These are phyloP conservation scores for Pseudogymnoascus sp. DNA, from an alignment of 2,329 filamentous ascomycete genomes.

Conservation along the genomic window DNA sequence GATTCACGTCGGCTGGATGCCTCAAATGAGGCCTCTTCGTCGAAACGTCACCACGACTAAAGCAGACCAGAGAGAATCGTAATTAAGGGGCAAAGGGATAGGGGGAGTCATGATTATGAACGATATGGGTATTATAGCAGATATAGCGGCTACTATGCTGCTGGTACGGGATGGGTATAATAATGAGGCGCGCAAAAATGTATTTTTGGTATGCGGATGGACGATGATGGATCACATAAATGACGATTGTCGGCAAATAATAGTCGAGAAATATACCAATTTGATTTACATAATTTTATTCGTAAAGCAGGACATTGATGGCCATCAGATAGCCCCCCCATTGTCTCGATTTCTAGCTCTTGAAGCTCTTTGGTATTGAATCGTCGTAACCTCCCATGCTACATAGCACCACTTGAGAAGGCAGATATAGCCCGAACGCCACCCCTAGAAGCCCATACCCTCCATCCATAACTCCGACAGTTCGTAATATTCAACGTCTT, in stretches of 20 bases:
- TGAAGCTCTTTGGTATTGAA: not conserved
- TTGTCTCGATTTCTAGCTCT: not conserved
- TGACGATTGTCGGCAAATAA: not conserved
- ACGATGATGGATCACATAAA: not conserved
- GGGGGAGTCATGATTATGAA: not conserved
- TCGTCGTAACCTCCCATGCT: no score
- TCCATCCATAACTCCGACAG: not conserved
- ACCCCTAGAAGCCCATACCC: not conserved
- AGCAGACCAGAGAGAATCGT: not conserved
- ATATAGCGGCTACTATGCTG: not conserved
- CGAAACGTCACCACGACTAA: not conserved
- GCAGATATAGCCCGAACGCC: not conserved
- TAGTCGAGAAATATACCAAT: slow-evolving; percentile 3
- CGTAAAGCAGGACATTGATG: not conserved
- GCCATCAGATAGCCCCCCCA: not conserved
- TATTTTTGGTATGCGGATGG: not conserved
- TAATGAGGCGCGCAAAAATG: not conserved
- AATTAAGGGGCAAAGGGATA: not conserved
- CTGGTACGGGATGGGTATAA: not conserved
- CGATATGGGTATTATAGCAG: not conserved
- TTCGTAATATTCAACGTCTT: not conserved
- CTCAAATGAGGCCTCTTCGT: not conserved
- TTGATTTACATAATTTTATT: not conserved
- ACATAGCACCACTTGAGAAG: not conserved
- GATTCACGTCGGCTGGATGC: not conserved